Percentiles rank a stretch among this genome's conserved stretches.
Evolutionary conservation across 2,329 filamentous ascomycete genomes (phyloP).

Genomic region (Zopfia rhizophila): DNA sequence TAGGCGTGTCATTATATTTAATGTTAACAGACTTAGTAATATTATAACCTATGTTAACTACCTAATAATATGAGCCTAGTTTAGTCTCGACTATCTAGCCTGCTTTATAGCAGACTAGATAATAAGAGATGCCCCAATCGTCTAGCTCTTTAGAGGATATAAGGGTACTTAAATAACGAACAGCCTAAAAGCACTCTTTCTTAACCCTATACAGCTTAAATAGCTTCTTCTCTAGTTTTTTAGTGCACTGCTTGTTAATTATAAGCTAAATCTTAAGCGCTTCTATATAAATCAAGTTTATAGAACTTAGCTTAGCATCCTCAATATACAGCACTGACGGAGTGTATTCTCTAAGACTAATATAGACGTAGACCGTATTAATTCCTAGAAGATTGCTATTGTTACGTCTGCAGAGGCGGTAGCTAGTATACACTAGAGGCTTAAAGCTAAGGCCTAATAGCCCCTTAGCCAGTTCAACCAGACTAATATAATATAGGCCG

Average conservation of each 20-base stretch:
- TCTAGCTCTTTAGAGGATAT: constrained; percentile 14
- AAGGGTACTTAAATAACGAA: constrained; percentile 16
- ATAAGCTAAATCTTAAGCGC: constrained; percentile 23
- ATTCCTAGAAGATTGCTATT: constrained; percentile 11
- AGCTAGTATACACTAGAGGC: too few species aligned
- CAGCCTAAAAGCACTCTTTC: constrained; percentile 18
- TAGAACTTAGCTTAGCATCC: constrained; percentile 16
- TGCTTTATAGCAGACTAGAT: constrained; percentile 10
- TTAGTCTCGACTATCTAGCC: constrained; percentile 20
- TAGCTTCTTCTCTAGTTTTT: constrained; percentile 12
- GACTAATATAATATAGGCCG: too few species aligned
- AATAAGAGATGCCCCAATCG: constrained; percentile 12
- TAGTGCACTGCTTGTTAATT: constrained; percentile 9
- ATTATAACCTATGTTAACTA: constrained; percentile 20
- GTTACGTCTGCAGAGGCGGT: constrained; percentile 4
- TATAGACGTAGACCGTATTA: constrained; percentile 20
- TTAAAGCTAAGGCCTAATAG: too few species aligned
- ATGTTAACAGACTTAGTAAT: constrained; percentile 20
- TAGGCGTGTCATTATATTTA: constrained; percentile 12
- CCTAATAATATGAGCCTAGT: constrained; percentile 18
- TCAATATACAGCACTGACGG: constrained; percentile 16
- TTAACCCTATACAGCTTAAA: constrained; percentile 5
- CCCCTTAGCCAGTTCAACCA: too few species aligned
- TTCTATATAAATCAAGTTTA: constrained; percentile 19
- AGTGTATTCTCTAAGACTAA: constrained; percentile 10